phyloP scores from a whole-genome alignment of 169 alveolate genomes.

The Plasmodium cynomolgi region DNA sequence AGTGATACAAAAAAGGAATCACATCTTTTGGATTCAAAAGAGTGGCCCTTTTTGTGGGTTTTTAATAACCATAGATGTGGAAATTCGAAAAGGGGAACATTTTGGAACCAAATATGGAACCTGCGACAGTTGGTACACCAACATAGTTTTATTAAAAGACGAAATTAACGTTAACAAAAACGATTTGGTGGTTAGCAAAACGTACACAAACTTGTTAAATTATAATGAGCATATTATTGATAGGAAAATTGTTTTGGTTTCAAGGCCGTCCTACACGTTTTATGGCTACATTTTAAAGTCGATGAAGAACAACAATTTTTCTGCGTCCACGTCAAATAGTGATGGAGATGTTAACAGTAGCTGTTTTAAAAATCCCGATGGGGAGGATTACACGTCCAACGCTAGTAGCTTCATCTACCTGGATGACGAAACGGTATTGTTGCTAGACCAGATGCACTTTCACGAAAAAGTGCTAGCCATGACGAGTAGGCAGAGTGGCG shows the following conservation, averaged over 20 bases:
- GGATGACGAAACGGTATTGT: constrained; percentile 47
- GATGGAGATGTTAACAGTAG: not conserved
- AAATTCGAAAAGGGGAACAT: constrained; percentile 88
- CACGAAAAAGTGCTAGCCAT: not conserved
- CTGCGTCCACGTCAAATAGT: not conserved
- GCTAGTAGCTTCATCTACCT: constrained; percentile 18
- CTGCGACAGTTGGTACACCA: constrained; percentile 87
- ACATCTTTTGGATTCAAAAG: constrained; percentile 73
- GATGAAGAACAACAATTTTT: not conserved
- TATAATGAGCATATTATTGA: constrained; percentile 77
- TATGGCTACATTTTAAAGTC: constrained; percentile 68
- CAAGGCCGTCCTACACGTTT: constrained; percentile 83
- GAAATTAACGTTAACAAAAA: constrained; percentile 79
- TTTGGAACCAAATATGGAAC: constrained; percentile 86
- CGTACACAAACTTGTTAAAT: constrained; percentile 81
- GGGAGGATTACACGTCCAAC: not conserved
- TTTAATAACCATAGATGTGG: constrained; percentile 88
- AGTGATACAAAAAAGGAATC: constrained; percentile 82
- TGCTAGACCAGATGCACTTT: constrained; percentile 35
- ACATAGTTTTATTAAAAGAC: constrained; percentile 79
- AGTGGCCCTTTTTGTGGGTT: constrained; percentile 86
- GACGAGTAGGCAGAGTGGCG: not conserved
- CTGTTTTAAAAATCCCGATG: not conserved
- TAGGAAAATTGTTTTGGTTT: constrained; percentile 79
- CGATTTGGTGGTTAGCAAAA: constrained; percentile 78